Percentiles rank a stretch among this genome's conserved stretches.
Conservation (phyloP, 148 eudicot species). For the Simmondsia chinensis region DNA sequence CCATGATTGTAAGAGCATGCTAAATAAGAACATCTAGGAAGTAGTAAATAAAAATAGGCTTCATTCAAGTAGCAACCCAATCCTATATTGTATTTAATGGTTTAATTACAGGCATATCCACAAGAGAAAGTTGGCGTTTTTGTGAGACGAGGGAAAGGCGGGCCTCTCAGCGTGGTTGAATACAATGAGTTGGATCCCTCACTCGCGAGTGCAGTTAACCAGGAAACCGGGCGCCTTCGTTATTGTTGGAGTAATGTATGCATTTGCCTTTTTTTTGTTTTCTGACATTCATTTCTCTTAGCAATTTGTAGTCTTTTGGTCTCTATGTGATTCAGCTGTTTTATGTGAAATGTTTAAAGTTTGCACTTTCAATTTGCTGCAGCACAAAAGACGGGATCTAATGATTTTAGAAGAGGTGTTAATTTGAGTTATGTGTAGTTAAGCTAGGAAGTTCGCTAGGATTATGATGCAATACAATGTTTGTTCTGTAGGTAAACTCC, state of each 20-base stretch:
- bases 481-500: no score
- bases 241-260: slow-evolving; percentile 97
- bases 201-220: slow-evolving; percentile 75
- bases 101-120: slow-evolving; percentile 74
- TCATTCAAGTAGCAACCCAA: no score
- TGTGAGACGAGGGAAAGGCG: slow-evolving; percentile 92
- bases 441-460: no score
- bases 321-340: neutral
- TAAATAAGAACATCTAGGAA: no score
- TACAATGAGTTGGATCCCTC: slow-evolving; percentile 88
- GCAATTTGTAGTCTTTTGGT: neutral
- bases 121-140: slow-evolving; percentile 99
- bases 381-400: no score
- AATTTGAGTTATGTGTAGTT: no score
- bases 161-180: slow-evolving; percentile 90
- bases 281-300: slow-evolving; percentile 1
- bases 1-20: no score
- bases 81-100: neutral
- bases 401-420: no score
- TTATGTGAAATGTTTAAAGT: no score
- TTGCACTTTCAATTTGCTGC: no score
- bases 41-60: no score
- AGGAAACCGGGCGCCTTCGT: slow-evolving; percentile 87
- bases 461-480: no score
- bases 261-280: slow-evolving; percentile 7